Evolutionary conservation across 2,329 filamentous ascomycete genomes (phyloP).

Genomic region (Sporothrix mexicana): DNA sequence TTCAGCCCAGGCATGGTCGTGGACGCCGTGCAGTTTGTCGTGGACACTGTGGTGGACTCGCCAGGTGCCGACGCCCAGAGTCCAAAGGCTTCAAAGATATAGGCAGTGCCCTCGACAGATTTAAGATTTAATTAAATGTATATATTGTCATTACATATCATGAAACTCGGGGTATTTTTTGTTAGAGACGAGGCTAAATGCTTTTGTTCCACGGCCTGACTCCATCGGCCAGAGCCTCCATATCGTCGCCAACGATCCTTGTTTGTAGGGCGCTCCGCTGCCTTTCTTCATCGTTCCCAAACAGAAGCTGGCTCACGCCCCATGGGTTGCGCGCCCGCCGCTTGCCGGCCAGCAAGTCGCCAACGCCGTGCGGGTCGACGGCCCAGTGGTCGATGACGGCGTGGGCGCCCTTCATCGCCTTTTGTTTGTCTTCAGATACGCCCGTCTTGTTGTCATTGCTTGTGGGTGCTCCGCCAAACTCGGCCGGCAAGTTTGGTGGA

Average conservation of each 20-base stretch:
- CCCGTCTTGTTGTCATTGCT: not conserved
- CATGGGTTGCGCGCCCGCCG: slow-evolving; percentile 58
- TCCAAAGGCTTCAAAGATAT: slow-evolving; percentile 43
- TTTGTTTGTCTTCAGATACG: slow-evolving; percentile 43
- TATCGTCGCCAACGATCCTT: slow-evolving; percentile 42
- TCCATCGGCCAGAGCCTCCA: slow-evolving; percentile 49
- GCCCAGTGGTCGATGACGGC: slow-evolving; percentile 57
- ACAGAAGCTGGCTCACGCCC: slow-evolving; percentile 53
- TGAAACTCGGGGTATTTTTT: too few relatives aligned
- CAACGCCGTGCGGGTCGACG: slow-evolving; percentile 59
- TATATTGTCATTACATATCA: not conserved
- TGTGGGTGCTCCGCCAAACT: slow-evolving; percentile 43
- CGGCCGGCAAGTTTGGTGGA: slow-evolving; percentile 52
- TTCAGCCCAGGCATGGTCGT: slow-evolving; percentile 70
- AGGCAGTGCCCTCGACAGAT: too few relatives aligned
- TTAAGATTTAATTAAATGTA: not conserved
- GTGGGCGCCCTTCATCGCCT: slow-evolving; percentile 51
- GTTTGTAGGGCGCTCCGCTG: slow-evolving; percentile 49
- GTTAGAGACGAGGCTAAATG: too few relatives aligned
- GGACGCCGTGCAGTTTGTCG: slow-evolving; percentile 69
- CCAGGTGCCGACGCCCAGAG: not conserved
- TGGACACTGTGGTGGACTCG: slow-evolving; percentile 50
- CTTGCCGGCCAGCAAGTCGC: slow-evolving; percentile 54
- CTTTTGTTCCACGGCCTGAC: slow-evolving; percentile 49
- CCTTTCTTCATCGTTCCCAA: slow-evolving; percentile 46